Percentiles rank a stretch among this genome's conserved stretches.
phyloP scores from a whole-genome alignment of 2,329 filamentous ascomycete genomes.

The Aspergillus sp. region DNA sequence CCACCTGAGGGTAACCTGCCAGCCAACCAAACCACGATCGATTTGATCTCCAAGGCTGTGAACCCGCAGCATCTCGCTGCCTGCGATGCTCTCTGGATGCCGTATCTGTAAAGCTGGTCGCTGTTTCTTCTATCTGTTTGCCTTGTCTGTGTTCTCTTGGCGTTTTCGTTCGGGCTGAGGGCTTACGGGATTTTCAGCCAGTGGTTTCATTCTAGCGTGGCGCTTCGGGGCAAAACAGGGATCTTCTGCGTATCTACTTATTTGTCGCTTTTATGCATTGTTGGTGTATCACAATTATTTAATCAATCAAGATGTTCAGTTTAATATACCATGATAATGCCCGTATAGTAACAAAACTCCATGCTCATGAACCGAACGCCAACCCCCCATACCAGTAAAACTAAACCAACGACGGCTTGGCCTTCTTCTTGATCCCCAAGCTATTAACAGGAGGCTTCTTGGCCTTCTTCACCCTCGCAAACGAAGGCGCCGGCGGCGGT shows the following conservation, averaged over 20 bases:
- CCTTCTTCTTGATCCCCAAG: conserved; percentile 86
- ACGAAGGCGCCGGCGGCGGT: conserved; percentile 59
- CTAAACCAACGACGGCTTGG: conserved; percentile 59
- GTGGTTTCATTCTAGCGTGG: conserved; percentile 27
- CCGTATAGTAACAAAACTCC: neutral
- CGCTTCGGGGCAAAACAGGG: conserved; percentile 22
- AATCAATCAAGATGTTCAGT: conserved; percentile 1
- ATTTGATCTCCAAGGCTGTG: conserved; percentile 87
- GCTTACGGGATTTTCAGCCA: neutral
- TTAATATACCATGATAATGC: neutral
- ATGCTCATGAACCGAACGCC: conserved; percentile 16
- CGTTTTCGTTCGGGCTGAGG: conserved; percentile 13
- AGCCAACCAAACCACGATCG: conserved; percentile 95
- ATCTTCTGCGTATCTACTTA: conserved; percentile 12
- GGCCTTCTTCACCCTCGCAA: conserved; percentile 76
- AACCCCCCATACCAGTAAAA: neutral
- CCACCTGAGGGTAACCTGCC: conserved; percentile 76
- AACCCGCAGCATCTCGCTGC: conserved; percentile 86
- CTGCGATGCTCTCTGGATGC: conserved; percentile 96
- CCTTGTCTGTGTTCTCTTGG: conserved; percentile 20
- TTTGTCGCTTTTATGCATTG: conserved; percentile 10
- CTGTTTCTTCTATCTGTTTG: conserved; percentile 16
- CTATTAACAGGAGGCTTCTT: conserved; percentile 78
- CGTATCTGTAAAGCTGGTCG: conserved; percentile 67
- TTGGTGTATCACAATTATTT: conserved; percentile 12